These are phyloP conservation scores for Marasmius fiardii DNA, from an alignment of 1,284 basidiomycete genomes.

Conservation along the genomic window DNA sequence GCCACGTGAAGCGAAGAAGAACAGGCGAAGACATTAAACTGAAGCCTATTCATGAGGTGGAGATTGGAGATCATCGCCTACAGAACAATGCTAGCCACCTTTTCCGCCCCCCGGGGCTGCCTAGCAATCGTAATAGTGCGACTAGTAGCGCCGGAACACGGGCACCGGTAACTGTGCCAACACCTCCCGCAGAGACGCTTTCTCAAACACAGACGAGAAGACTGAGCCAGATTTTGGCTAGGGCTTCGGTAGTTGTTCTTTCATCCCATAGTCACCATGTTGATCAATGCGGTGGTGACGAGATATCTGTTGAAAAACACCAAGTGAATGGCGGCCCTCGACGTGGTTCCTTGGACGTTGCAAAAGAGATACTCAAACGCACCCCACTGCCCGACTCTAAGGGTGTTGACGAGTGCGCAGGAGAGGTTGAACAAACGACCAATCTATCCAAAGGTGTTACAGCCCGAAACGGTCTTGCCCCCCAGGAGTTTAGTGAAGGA, in stretches of 20 bases:
- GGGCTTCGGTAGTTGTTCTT: neutral
- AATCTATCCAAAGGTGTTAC: too few relatives aligned
- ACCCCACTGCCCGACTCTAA: too few relatives aligned
- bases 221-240: neutral
- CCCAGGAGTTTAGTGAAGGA: neutral
- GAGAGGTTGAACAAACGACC: too few relatives aligned
- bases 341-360: too few relatives aligned
- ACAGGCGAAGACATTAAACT: neutral
- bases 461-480: too few relatives aligned
- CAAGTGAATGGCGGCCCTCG: too few relatives aligned
- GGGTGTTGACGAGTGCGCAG: too few relatives aligned
- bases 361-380: too few relatives aligned
- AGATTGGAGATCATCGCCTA: neutral
- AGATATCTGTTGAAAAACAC: too few relatives aligned
- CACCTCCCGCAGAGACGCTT: neutral
- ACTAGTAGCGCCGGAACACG: neutral
- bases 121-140: neutral
- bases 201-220: neutral
- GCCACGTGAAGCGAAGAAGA: neutral
- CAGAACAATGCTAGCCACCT: neutral
- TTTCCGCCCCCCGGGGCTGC: neutral
- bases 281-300: neutral
- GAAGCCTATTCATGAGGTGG: neutral
- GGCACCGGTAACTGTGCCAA: neutral
- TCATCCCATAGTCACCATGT: neutral